These are phyloP conservation scores for Petasospora rhodanensis DNA, from an alignment of 1,139 yeast genomes.

Conservation along the genomic window DNA sequence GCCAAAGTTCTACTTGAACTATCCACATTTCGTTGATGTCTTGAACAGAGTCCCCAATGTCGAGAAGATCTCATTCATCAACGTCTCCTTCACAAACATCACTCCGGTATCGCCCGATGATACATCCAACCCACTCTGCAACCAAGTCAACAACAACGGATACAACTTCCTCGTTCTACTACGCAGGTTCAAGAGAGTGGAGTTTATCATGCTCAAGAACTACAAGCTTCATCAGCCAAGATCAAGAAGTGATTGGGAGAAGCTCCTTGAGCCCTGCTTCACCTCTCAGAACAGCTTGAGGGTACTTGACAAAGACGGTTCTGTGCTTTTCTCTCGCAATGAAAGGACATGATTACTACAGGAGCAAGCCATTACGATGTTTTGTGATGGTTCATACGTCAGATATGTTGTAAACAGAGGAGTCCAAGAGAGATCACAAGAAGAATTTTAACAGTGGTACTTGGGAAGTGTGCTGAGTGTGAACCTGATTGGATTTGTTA, in stretches of 20 bases:
- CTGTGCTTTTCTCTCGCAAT: conserved; percentile 26
- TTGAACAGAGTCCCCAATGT: conserved; percentile 19
- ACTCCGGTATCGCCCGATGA: conserved; percentile 22
- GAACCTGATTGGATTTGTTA: too few species aligned
- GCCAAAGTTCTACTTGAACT: conserved; percentile 25
- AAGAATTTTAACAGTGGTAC: too few species aligned
- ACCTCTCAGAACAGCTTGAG: conserved; percentile 30
- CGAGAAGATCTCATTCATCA: conserved; percentile 16
- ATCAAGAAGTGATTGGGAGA: conserved; percentile 33
- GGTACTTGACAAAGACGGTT: conserved; percentile 34
- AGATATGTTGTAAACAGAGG: too few species aligned
- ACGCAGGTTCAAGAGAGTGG: conserved; percentile 29
- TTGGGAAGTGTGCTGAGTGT: too few species aligned
- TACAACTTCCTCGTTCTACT: conserved; percentile 28
- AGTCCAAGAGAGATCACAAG: too few species aligned
- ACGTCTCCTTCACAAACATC: conserved; percentile 24
- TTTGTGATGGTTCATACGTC: background rate
- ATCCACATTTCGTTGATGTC: conserved; percentile 17
- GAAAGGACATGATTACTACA: conserved; percentile 7
- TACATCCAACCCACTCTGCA: conserved; percentile 4
- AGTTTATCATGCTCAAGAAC: conserved; percentile 31
- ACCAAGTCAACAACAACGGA: conserved; percentile 21
- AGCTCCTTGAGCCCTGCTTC: conserved; percentile 30
- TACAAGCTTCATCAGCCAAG: conserved; percentile 34
- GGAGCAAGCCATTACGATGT: background rate